A percentile compares a stretch with the other conserved stretches of the same genome.
phyloP scores from a whole-genome alignment of 2,329 filamentous ascomycete species.

The Metarhizium humberi region DNA sequence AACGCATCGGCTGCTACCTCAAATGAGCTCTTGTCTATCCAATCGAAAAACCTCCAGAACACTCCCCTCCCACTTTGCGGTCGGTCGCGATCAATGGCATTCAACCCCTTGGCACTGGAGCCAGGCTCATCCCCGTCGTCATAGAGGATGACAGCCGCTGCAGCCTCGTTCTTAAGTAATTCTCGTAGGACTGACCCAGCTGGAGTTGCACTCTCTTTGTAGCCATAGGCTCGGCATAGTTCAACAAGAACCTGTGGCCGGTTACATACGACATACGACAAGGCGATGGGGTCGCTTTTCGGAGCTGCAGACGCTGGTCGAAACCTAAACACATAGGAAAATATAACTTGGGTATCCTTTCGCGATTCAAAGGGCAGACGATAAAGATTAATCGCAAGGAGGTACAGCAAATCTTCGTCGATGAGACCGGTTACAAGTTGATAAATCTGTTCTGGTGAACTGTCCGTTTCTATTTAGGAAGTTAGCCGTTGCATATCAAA shows the following conservation, averaged over 20 bases:
- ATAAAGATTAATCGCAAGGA: conserved; percentile 74
- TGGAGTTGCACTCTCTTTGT: conserved; percentile 83
- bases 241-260: conserved; percentile 81
- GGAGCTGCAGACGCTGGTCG: conserved; percentile 59
- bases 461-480: conserved; percentile 60
- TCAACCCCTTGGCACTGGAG: conserved; percentile 66
- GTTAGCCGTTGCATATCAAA: neutral
- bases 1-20: conserved; percentile 97
- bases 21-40: conserved; percentile 94
- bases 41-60: conserved; percentile 95
- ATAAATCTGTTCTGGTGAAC: conserved; percentile 78
- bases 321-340: conserved; percentile 91
- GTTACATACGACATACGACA: conserved; percentile 81
- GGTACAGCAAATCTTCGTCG: conserved; percentile 79
- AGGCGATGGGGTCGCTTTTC: conserved; percentile 68
- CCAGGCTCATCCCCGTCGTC: conserved; percentile 69
- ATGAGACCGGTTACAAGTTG: conserved; percentile 78
- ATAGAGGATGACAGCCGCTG: conserved; percentile 85
- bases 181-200: conserved; percentile 86
- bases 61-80: conserved; percentile 73
- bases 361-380: conserved; percentile 89
- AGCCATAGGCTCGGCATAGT: conserved; percentile 80
- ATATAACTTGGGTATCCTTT: conserved; percentile 92
- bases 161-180: conserved; percentile 79
- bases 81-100: conserved; percentile 65